Percentiles rank a stretch among this genome's conserved stretches.
phyloP scores from a whole-genome alignment of 148 eudicot species.

The Talinum fruticosum region DNA sequence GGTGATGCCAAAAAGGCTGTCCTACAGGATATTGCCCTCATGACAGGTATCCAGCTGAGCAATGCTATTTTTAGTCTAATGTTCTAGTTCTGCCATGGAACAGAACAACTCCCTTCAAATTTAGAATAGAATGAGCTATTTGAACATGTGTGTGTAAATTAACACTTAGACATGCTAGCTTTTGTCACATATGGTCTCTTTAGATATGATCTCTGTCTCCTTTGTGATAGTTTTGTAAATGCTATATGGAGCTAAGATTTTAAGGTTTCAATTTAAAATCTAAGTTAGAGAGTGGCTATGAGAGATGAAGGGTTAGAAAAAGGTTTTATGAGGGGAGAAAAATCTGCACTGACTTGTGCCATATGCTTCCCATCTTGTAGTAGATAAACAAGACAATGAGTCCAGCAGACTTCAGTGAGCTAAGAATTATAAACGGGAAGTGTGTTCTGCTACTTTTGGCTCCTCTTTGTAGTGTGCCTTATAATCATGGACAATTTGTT shows the following conservation, averaged over 20 bases:
- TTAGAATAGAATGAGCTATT: neutral
- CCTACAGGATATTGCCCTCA: constrained; percentile 87
- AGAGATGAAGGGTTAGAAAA: neutral
- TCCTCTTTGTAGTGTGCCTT: too few relatives aligned
- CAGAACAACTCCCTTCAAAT: neutral
- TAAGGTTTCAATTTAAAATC: neutral
- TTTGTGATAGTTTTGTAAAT: neutral
- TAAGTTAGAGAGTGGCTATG: neutral
- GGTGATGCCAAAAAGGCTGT: constrained; percentile 74
- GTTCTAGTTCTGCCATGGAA: neutral
- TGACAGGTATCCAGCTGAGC: constrained; percentile 62
- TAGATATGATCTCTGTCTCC: neutral
- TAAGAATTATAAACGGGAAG: too few relatives aligned
- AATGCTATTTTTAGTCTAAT: neutral
- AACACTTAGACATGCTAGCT: neutral
- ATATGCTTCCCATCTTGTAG: neutral
- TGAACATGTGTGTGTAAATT: neutral
- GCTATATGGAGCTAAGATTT: neutral
- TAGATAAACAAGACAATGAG: neutral
- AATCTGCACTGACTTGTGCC: neutral
- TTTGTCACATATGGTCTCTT: neutral
- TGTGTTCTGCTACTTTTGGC: too few relatives aligned
- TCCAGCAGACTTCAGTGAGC: neutral
- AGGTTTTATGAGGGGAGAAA: neutral
- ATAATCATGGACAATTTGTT: too few relatives aligned